Conservation (phyloP, 192 early-diverging fungal genomes). For the Coemansia aciculifera region DNA sequence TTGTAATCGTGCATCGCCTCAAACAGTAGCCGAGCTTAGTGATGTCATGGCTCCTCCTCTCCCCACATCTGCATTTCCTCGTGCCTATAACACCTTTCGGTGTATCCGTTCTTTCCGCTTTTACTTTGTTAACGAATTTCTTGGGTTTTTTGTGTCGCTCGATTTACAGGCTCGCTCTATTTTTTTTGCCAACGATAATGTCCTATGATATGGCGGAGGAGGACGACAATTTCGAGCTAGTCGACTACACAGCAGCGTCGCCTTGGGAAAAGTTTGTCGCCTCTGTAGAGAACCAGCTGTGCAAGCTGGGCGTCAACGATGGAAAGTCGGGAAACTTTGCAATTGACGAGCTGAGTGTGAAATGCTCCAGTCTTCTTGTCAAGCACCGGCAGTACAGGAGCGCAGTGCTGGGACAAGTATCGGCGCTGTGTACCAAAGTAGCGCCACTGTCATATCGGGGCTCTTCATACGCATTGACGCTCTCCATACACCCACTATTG, state of each 20-base stretch:
- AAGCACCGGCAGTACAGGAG: constrained; percentile 31
- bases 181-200: constrained; percentile 12
- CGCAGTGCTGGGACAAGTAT: constrained; percentile 30
- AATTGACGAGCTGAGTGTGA: constrained; percentile 30
- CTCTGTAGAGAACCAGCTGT: constrained; percentile 62
- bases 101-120: background rate
- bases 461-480: constrained; percentile 32
- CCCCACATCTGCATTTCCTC: background rate
- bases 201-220: constrained; percentile 36
- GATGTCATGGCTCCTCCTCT: background rate
- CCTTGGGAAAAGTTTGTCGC: constrained; percentile 67
- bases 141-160: background rate
- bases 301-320: constrained; percentile 60
- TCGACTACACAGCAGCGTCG: constrained; percentile 73
- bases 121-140: background rate
- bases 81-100: background rate
- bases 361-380: constrained; percentile 28
- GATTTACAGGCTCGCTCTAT: background rate
- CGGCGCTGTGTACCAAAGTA: constrained; percentile 37
- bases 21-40: background rate
- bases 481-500: constrained; percentile 43
- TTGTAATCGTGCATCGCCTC: background rate
- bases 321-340: constrained; percentile 56
- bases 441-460: constrained; percentile 27
- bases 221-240: constrained; percentile 73